phyloP scores from a whole-genome alignment of 2,329 filamentous ascomycete species.

The Lasiodiplodia gonubiensis region DNA sequence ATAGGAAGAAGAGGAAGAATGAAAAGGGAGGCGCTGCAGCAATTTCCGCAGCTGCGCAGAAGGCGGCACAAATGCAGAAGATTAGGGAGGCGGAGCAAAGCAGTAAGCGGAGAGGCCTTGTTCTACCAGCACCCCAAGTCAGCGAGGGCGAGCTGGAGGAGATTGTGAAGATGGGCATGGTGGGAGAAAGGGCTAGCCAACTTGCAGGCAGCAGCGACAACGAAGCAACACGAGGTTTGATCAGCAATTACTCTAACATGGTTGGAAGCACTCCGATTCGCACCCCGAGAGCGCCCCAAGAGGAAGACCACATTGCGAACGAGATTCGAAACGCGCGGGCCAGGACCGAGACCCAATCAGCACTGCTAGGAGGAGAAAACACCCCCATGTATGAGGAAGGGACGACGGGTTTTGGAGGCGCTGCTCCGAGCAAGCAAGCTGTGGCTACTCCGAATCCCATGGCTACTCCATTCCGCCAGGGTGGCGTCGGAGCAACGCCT shows the following conservation, averaged over 20 bases:
- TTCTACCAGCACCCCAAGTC: slow-evolving; percentile 87
- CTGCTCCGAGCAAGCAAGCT: slow-evolving; percentile 77
- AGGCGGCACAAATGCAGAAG: slow-evolving; percentile 92
- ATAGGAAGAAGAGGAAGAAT: slow-evolving; percentile 83
- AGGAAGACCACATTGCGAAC: slow-evolving; percentile 95
- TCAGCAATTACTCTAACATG: slow-evolving; percentile 84
- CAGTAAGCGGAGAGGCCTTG: slow-evolving; percentile 85
- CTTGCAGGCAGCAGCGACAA: slow-evolving; percentile 81
- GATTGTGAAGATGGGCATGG: slow-evolving; percentile 98
- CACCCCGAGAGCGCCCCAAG: slow-evolving; percentile 86
- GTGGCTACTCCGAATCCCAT: slow-evolving; percentile 94
- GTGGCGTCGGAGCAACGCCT: slow-evolving; percentile 71
- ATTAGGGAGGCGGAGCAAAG: slow-evolving; percentile 96
- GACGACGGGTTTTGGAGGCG: slow-evolving; percentile 88
- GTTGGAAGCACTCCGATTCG: slow-evolving; percentile 85
- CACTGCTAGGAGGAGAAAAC: slow-evolving; percentile 90
- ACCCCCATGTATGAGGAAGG: slow-evolving; percentile 82
- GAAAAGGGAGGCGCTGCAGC: slow-evolving; percentile 82
- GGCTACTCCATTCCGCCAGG: slow-evolving; percentile 80
- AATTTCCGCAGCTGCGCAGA: slow-evolving; percentile 83
- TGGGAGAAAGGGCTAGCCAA: slow-evolving; percentile 81
- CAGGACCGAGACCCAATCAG: slow-evolving; percentile 91
- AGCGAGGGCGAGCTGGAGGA: slow-evolving; percentile 92
- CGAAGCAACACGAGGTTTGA: slow-evolving; percentile 80
- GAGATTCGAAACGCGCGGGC: slow-evolving; percentile 94